Conservation (phyloP, 306 rosid genomes). For the Prunus dulcis region DNA sequence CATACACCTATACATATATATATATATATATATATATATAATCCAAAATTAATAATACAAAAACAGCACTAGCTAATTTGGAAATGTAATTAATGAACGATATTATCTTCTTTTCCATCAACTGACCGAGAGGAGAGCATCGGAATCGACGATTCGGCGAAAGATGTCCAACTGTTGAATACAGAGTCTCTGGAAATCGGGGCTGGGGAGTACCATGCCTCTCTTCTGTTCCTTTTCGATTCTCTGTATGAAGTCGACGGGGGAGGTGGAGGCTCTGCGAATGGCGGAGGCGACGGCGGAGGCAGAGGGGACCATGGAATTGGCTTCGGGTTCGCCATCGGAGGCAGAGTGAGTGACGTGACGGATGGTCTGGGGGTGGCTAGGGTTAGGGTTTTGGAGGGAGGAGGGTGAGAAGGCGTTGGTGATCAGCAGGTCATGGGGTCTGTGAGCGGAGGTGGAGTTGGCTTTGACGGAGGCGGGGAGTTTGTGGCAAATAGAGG, state of each 20-base stretch:
- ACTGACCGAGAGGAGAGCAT: conserved; percentile 72
- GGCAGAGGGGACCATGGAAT: conserved; percentile 55
- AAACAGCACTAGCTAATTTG: neutral
- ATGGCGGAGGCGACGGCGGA: conserved; percentile 70
- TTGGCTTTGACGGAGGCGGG: conserved; percentile 11
- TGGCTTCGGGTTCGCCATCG: conserved; percentile 27
- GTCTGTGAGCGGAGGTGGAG: conserved; percentile 4
- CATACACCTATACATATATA: conserved; percentile 59
- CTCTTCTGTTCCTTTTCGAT: conserved; percentile 40
- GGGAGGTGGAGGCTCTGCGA: conserved; percentile 70
- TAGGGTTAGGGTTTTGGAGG: conserved; percentile 44
- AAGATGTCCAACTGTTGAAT: conserved; percentile 70
- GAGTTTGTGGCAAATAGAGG: conserved; percentile 21
- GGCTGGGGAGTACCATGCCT: conserved; percentile 66
- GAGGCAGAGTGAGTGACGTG: conserved; percentile 34
- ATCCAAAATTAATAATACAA: neutral
- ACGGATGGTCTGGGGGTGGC: conserved; percentile 30
- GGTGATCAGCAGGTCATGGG: conserved; percentile 9
- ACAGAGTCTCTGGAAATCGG: conserved; percentile 75
- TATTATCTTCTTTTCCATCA: neutral
- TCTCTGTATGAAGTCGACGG: conserved; percentile 72
- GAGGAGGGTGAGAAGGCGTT: conserved; percentile 29
- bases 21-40: conserved; percentile 15
- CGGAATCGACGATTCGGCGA: conserved; percentile 67
- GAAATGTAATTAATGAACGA: neutral